These are phyloP conservation scores for Schizosaccharomyces cryophilus DNA, from an alignment of 805 yeast genomes.

Conservation along the genomic window DNA sequence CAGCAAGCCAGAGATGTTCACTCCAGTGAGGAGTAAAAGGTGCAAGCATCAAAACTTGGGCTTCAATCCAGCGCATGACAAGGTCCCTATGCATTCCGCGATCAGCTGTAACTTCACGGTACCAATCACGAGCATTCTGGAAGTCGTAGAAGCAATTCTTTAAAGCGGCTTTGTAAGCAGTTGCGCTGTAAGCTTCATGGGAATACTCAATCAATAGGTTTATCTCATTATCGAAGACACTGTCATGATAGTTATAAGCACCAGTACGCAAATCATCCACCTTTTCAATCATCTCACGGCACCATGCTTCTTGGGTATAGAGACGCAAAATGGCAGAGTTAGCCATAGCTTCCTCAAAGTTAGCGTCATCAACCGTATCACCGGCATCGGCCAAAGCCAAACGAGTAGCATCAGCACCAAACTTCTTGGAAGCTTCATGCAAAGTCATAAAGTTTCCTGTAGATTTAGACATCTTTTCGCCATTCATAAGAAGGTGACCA, in stretches of 20 bases:
- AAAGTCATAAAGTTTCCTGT: slow-evolving; percentile 93
- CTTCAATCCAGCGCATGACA: slow-evolving; percentile 57
- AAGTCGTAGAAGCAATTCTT: slow-evolving; percentile 80
- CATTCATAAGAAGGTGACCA: slow-evolving; percentile 85
- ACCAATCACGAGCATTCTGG: slow-evolving; percentile 87
- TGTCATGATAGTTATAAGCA: slow-evolving; percentile 46
- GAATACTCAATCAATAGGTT: slow-evolving; percentile 55
- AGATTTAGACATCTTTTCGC: slow-evolving; percentile 92
- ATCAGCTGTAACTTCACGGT: slow-evolving; percentile 49
- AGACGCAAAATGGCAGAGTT: slow-evolving; percentile 91
- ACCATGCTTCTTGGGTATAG: slow-evolving; percentile 83
- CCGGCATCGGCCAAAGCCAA: slow-evolving; percentile 97
- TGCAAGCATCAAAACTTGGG: slow-evolving; percentile 59
- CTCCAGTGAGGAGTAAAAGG: slow-evolving; percentile 94
- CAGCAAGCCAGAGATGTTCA: slow-evolving; percentile 69
- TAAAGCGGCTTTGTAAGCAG: slow-evolving; percentile 70
- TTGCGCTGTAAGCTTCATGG: slow-evolving; percentile 38
- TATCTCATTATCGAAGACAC: slow-evolving; percentile 84
- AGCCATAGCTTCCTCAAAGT: slow-evolving; percentile 87
- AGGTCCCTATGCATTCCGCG: slow-evolving; percentile 63
- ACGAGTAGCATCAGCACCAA: slow-evolving; percentile 93
- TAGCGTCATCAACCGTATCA: slow-evolving; percentile 91
- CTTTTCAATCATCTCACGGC: slow-evolving; percentile 37
- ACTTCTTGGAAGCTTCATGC: slow-evolving; percentile 59
- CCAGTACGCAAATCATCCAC: slow-evolving; percentile 15